phyloP scores from a whole-genome alignment of 495 filamentous ascomycete species.

The Copromyces sp. region DNA sequence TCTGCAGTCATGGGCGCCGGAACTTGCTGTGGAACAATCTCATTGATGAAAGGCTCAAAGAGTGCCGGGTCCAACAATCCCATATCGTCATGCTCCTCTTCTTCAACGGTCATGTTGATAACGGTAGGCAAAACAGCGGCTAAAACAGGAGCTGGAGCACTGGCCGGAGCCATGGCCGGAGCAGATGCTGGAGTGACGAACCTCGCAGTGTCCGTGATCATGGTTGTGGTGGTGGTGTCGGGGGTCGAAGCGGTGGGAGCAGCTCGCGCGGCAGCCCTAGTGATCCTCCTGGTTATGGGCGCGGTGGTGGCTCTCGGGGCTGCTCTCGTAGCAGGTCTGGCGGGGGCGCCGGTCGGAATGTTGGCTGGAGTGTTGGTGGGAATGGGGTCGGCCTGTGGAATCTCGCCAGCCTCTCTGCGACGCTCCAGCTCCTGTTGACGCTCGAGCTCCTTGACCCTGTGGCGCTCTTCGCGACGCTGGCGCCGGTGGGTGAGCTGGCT shows the following conservation, averaged over 20 bases:
- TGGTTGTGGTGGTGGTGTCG: background rate
- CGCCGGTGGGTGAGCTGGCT: background rate
- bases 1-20: background rate
- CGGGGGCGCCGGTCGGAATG: background rate
- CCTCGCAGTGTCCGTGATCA: fast-evolving
- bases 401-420: background rate
- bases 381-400: background rate
- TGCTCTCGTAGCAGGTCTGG: background rate
- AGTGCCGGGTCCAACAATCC: background rate
- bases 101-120: background rate
- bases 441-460: background rate
- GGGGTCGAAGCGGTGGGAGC: background rate
- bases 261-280: background rate
- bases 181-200: background rate
- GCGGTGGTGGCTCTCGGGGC: background rate
- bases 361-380: background rate
- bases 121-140: background rate
- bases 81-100: background rate
- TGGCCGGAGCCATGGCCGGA: background rate
- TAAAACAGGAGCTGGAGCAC: background rate
- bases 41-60: background rate
- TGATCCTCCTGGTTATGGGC: background rate
- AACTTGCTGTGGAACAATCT: background rate
- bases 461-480: background rate
- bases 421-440: background rate